Percentiles rank a stretch among this genome's conserved stretches.
phyloP scores from a whole-genome alignment of 331 rosid genomes.

The Acacia concinna region DNA sequence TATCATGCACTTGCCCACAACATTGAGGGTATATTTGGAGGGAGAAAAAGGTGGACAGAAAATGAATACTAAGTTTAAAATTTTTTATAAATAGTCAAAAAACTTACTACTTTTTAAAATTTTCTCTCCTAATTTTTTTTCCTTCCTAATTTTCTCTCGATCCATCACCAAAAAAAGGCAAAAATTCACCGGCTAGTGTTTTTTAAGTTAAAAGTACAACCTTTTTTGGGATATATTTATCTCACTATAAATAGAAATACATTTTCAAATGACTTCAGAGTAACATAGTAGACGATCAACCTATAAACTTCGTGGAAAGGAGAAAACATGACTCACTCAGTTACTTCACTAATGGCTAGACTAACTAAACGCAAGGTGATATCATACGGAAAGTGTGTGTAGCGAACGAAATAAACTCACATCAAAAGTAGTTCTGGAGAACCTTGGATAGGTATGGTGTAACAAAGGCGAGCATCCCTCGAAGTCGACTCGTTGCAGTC shows the following conservation, averaged over 20 bases:
- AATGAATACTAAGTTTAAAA: too few species aligned
- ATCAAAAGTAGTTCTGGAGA: slow-evolving; percentile 58
- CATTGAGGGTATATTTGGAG: too few species aligned
- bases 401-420: slow-evolving; percentile 38
- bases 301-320: background rate
- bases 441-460: slow-evolving; percentile 62
- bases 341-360: background rate
- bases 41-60: too few species aligned
- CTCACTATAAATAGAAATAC: background rate
- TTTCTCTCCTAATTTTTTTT: too few species aligned
- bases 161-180: background rate
- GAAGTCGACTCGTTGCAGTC: slow-evolving; percentile 23
- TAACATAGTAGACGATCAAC: background rate
- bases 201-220: background rate
- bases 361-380: slow-evolving; percentile 1
- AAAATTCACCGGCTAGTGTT: background rate
- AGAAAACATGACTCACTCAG: background rate
- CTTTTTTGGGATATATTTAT: background rate
- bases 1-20: background rate
- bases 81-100: too few species aligned
- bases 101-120: too few species aligned
- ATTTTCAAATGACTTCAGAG: background rate
- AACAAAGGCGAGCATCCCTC: slow-evolving; percentile 63
- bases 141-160: too few species aligned
- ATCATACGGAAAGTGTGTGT: background rate